Conservation (phyloP, 495 filamentous ascomycete species). For the Monascus purpureus region DNA sequence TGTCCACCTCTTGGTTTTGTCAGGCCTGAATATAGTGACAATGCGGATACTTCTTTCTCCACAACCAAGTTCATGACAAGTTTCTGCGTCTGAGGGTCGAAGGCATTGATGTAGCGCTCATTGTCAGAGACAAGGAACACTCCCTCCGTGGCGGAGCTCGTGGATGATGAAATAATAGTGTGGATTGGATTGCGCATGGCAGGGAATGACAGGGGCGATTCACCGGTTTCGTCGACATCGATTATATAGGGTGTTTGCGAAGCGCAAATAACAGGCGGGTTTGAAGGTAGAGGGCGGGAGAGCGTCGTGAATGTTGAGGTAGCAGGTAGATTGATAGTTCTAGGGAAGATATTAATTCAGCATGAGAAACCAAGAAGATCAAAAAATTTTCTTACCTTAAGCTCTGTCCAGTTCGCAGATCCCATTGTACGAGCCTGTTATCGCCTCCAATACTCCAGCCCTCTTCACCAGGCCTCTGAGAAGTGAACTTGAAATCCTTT, state of each 20-base stretch:
- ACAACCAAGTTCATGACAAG: conserved; percentile 38
- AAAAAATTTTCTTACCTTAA: conserved; percentile 23
- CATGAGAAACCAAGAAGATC: not conserved
- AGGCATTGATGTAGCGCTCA: conserved; percentile 43
- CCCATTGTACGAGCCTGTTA: conserved; percentile 47
- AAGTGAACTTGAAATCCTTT: conserved; percentile 43
- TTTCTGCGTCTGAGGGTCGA: conserved; percentile 27
- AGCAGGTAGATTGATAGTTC: conserved; percentile 33
- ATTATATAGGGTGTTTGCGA: conserved; percentile 42
- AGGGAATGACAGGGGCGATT: conserved; percentile 28
- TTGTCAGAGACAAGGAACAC: conserved; percentile 35
- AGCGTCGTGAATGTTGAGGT: conserved; percentile 25
- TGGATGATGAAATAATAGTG: conserved; percentile 29
- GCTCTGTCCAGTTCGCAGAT: conserved; percentile 32
- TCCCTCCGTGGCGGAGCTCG: conserved; percentile 16
- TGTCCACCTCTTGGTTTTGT: conserved; percentile 1
- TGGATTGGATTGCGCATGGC: conserved; percentile 42
- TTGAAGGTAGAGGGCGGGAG: conserved; percentile 27
- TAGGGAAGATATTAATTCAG: conserved; percentile 11
- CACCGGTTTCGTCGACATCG: conserved; percentile 27
- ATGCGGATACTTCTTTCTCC: conserved; percentile 33
- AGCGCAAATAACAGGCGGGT: conserved; percentile 37
- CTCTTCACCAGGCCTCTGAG: conserved; percentile 22
- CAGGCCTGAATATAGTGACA: conserved; percentile 16
- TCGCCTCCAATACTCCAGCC: conserved; percentile 49